A percentile compares a stretch with the other conserved stretches of the same genome.
Evolutionary conservation across 805 yeast genomes (phyloP).

Genomic region (Yueomyces sinensis): DNA sequence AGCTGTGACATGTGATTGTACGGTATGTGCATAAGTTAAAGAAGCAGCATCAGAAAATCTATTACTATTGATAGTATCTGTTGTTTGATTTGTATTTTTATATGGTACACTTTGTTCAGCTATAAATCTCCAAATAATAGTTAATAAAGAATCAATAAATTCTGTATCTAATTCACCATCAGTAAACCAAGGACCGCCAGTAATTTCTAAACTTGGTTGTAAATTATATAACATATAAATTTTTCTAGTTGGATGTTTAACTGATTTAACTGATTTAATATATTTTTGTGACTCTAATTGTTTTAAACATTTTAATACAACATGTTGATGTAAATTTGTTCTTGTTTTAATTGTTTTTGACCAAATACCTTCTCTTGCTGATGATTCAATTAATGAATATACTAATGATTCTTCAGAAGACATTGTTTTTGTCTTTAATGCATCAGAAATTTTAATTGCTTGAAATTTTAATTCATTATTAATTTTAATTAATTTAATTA

Average conservation of each 20-base stretch:
- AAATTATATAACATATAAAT: constrained; percentile 89
- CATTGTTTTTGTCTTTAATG: constrained; percentile 67
- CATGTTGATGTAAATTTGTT: constrained; percentile 82
- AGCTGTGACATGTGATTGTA: constrained; percentile 55
- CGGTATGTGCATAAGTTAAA: constrained; percentile 48
- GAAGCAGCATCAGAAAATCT: neutral
- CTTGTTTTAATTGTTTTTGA: constrained; percentile 80
- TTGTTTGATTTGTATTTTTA: constrained; percentile 14
- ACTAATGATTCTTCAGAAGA: constrained; percentile 79
- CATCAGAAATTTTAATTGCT: constrained; percentile 61
- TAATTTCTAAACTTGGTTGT: constrained; percentile 89
- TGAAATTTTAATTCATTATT: constrained; percentile 61
- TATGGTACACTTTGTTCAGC: constrained; percentile 70
- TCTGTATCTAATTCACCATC: constrained; percentile 91
- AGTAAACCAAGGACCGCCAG: constrained; percentile 99
- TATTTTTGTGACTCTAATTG: constrained; percentile 65
- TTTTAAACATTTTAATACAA: constrained; percentile 75
- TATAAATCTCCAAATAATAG: constrained; percentile 80
- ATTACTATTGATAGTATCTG: neutral
- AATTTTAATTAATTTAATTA: constrained; percentile 55
- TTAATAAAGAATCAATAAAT: constrained; percentile 71
- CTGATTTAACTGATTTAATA: constrained; percentile 83
- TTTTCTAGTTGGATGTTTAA: constrained; percentile 86
- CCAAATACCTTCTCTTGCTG: constrained; percentile 95
- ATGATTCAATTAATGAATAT: constrained; percentile 80